A percentile compares a stretch with the other conserved stretches of the same genome.
Conservation (phyloP, 441 rosid genomes). For the Aquilaria agallochum region DNA sequence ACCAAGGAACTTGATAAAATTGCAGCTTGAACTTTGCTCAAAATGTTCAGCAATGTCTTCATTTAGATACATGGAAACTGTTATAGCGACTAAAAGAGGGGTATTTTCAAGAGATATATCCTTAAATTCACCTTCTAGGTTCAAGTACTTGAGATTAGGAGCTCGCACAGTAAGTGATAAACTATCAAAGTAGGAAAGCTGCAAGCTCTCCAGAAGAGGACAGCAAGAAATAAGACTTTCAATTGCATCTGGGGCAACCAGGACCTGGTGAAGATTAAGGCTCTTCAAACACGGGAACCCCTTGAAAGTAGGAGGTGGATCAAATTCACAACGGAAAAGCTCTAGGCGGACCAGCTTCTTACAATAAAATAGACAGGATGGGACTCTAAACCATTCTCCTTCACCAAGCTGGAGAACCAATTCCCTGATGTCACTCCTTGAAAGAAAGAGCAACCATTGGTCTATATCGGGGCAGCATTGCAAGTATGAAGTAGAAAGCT, state of each 20-base stretch:
- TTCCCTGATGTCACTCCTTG: conserved; percentile 64
- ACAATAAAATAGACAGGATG: conserved; percentile 71
- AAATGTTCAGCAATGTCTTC: conserved; percentile 72
- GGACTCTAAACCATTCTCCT: conserved; percentile 82
- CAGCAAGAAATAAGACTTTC: conserved; percentile 72
- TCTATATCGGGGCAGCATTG: conserved; percentile 77
- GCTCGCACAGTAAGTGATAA: conserved; percentile 66
- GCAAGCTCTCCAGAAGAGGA: conserved; percentile 75
- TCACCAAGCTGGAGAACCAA: conserved; percentile 81
- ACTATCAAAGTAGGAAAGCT: conserved; percentile 80
- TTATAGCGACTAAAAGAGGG: conserved; percentile 58
- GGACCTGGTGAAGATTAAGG: conserved; percentile 77
- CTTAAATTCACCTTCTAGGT: conserved; percentile 84
- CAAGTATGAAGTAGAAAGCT: conserved; percentile 55
- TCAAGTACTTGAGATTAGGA: conserved; percentile 78
- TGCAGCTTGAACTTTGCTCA: conserved; percentile 81
- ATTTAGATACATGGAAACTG: conserved; percentile 83
- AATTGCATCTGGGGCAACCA: conserved; percentile 70
- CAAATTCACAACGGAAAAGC: conserved; percentile 77
- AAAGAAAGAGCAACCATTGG: conserved; percentile 94
- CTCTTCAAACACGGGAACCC: conserved; percentile 72
- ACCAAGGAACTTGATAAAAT: conserved; percentile 76
- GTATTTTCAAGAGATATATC: conserved; percentile 75
- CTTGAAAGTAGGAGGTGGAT: conserved; percentile 60
- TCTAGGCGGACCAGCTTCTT: conserved; percentile 64